Conservation (phyloP, 164 flowering plant species). For the Berberis thunbergii region DNA sequence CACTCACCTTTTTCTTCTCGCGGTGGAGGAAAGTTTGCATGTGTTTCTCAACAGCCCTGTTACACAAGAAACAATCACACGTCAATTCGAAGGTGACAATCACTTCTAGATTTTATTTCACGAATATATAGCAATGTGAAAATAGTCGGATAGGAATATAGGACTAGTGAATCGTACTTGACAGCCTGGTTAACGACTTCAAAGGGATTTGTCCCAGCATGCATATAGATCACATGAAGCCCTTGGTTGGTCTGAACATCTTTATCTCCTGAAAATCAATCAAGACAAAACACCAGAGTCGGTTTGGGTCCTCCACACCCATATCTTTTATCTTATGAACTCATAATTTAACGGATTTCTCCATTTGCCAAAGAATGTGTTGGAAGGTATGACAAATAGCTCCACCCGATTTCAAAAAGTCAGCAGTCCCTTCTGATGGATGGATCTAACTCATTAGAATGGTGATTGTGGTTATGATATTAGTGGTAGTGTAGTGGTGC, state of each 20-base stretch:
- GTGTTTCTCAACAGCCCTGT: constrained; percentile 81
- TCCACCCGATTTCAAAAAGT: no score
- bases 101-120: neutral
- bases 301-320: neutral
- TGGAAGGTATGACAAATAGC: no score
- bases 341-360: neutral
- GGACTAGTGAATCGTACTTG: constrained; percentile 34
- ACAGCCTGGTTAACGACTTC: constrained; percentile 86
- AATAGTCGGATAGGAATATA: neutral
- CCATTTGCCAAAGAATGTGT: neutral
- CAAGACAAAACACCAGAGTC: constrained; percentile 10
- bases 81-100: neutral
- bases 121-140: neutral
- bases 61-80: constrained; percentile 8
- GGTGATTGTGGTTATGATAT: no score
- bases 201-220: constrained; percentile 88
- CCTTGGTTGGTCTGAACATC: constrained; percentile 71
- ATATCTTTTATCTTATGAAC: neutral
- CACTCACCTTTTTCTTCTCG: constrained; percentile 79
- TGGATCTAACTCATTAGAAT: no score
- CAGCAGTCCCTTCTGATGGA: no score
- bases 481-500: constrained; percentile 10
- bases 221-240: constrained; percentile 67
- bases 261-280: constrained; percentile 63
- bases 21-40: constrained; percentile 78